Percentiles rank a stretch among this genome's conserved stretches.
Evolutionary conservation across 2,329 filamentous ascomycete species (phyloP).

Genomic region (Colletotrichum destructivum): DNA sequence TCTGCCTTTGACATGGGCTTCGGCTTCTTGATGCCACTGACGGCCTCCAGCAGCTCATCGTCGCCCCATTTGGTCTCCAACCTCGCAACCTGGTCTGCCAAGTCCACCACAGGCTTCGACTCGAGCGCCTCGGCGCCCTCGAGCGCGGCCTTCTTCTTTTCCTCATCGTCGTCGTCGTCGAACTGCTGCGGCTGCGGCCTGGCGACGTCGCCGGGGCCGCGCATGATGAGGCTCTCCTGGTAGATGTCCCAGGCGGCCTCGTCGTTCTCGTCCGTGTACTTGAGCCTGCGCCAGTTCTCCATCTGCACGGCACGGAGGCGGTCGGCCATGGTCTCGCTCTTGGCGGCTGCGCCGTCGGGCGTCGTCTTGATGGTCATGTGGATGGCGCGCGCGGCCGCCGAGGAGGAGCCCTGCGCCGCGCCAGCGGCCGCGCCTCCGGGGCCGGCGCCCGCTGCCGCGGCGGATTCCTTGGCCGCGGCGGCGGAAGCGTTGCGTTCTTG

Average conservation of each 20-base stretch:
- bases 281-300: slow-evolving; percentile 85
- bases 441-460: slow-evolving; percentile 54
- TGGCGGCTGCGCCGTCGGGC: slow-evolving; percentile 75
- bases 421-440: slow-evolving; percentile 53
- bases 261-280: slow-evolving; percentile 87
- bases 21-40: slow-evolving; percentile 60
- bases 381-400: slow-evolving; percentile 78
- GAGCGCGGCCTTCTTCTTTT: slow-evolving; percentile 46
- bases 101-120: slow-evolving; percentile 36
- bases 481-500: slow-evolving; percentile 70
- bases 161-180: slow-evolving; percentile 44
- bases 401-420: slow-evolving; percentile 54
- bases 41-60: slow-evolving; percentile 60
- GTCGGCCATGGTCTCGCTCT: slow-evolving; percentile 80
- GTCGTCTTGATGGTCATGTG: slow-evolving; percentile 89
- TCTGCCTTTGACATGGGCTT: slow-evolving; percentile 45
- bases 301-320: slow-evolving; percentile 84
- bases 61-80: slow-evolving; percentile 61
- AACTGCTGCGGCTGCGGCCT: neutral
- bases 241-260: slow-evolving; percentile 83
- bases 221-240: slow-evolving; percentile 78
- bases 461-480: slow-evolving; percentile 54
- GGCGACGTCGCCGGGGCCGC: slow-evolving; percentile 28
- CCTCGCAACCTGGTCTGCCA: slow-evolving; percentile 56
- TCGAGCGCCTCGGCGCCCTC: slow-evolving; percentile 26